These are phyloP conservation scores for Fraxinus cuspidata DNA, from an alignment of 257 asterid genomes.

Conservation along the genomic window DNA sequence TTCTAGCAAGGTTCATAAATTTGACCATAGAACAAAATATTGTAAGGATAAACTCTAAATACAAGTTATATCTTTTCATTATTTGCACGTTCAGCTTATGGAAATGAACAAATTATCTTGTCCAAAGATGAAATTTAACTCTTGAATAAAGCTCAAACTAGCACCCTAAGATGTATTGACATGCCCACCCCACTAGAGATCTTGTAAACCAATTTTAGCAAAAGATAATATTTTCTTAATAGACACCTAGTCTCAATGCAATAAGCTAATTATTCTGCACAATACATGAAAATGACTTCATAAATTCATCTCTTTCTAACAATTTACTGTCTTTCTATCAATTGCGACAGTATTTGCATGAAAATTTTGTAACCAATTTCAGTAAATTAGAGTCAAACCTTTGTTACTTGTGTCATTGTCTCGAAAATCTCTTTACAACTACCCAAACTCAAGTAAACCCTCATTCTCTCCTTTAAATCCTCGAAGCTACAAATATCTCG, in stretches of 20 bases:
- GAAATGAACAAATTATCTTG: background rate
- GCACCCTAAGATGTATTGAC: background rate
- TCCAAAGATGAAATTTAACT: background rate
- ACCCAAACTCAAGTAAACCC: slow-evolving; percentile 67
- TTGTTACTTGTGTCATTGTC: slow-evolving; percentile 76
- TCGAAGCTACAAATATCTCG: slow-evolving; percentile 84
- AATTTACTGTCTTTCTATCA: background rate
- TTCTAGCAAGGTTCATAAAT: background rate
- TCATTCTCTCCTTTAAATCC: slow-evolving; percentile 88
- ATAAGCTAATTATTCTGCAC: background rate
- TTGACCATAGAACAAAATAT: background rate
- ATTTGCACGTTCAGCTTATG: background rate
- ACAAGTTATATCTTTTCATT: background rate
- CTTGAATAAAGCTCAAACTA: background rate
- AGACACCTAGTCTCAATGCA: background rate
- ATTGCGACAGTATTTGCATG: background rate
- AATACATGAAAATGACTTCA: slow-evolving; percentile 4
- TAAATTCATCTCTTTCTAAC: background rate
- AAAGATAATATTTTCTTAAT: background rate
- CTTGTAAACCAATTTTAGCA: background rate
- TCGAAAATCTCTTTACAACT: slow-evolving; percentile 69
- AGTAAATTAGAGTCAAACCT: slow-evolving; percentile 50
- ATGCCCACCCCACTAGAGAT: background rate
- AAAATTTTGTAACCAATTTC: slow-evolving; percentile 11
- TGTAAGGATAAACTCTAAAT: background rate